Percentiles rank a stretch among this genome's conserved stretches.
These are phyloP conservation scores for Mucor lusitanicus DNA, from an alignment of 371 early-diverging fungal genomes.

Conservation along the genomic window DNA sequence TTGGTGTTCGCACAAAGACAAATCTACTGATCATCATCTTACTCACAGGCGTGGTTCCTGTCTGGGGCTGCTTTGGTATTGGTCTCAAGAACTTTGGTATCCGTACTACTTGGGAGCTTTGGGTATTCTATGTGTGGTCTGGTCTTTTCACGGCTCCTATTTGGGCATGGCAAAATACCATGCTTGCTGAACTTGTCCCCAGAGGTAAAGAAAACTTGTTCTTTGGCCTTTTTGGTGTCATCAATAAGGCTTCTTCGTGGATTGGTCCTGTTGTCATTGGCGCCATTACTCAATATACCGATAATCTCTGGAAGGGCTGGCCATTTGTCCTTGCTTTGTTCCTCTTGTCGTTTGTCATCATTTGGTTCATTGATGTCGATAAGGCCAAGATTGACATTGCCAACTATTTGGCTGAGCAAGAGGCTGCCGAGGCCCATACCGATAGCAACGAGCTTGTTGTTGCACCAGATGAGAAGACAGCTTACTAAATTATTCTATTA, in stretches of 20 bases:
- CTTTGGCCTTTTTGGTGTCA: conserved; percentile 63
- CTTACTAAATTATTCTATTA: not conserved
- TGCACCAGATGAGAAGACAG: conserved; percentile 5
- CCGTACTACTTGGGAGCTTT: conserved; percentile 53
- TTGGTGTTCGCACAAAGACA: conserved; percentile 43
- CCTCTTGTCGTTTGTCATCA: conserved; percentile 37
- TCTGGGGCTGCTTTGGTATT: conserved; percentile 56
- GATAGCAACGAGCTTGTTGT: conserved; percentile 3
- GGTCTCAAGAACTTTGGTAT: conserved; percentile 42
- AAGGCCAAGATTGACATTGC: conserved; percentile 53
- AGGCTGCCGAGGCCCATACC: not conserved
- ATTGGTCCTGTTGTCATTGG: conserved; percentile 63
- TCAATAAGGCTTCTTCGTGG: conserved; percentile 65
- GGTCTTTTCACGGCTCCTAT: conserved; percentile 63
- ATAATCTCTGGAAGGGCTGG: conserved; percentile 57
- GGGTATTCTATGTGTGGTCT: conserved; percentile 53
- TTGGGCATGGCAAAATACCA: conserved; percentile 58
- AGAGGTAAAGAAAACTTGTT: conserved; percentile 62
- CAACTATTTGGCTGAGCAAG: conserved; percentile 21
- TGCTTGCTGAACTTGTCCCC: conserved; percentile 62
- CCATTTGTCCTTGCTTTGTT: conserved; percentile 57
- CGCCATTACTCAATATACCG: conserved; percentile 53
- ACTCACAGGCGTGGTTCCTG: conserved; percentile 34
- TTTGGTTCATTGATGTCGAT: conserved; percentile 54
- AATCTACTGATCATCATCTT: conserved; percentile 39